phyloP scores from a whole-genome alignment of 2,329 filamentous ascomycete species.

The Penicillium sp. region DNA sequence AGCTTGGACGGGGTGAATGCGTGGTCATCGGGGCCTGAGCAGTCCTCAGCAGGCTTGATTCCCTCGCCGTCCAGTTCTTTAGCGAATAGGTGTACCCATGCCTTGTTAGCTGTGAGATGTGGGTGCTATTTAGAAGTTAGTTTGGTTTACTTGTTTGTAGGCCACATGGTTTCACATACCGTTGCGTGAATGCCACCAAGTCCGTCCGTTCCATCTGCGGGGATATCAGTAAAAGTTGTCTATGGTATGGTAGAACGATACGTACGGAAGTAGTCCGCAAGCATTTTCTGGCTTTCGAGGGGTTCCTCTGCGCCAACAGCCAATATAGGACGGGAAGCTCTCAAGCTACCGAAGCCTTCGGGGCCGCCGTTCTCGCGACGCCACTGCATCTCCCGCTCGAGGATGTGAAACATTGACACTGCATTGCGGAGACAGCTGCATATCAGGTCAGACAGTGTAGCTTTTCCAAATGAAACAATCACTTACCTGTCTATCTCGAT shows the following conservation, averaged over 20 bases:
- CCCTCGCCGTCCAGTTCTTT: slow-evolving; percentile 42
- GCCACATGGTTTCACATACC: slow-evolving; percentile 30
- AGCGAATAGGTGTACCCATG: slow-evolving; percentile 69
- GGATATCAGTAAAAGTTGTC: slow-evolving; percentile 1
- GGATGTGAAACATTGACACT: slow-evolving; percentile 84
- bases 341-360: slow-evolving; percentile 71
- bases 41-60: slow-evolving; percentile 46
- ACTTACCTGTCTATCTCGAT: slow-evolving; percentile 75
- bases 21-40: slow-evolving; percentile 37
- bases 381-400: slow-evolving; percentile 87
- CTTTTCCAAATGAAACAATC: not conserved
- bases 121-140: slow-evolving; percentile 54
- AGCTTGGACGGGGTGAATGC: slow-evolving; percentile 73
- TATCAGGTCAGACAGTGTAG: not conserved
- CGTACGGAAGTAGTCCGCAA: slow-evolving; percentile 85
- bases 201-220: slow-evolving; percentile 69
- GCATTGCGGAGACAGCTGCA: slow-evolving; percentile 79
- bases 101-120: slow-evolving; percentile 69
- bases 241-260: slow-evolving; percentile 6
- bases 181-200: slow-evolving; percentile 68
- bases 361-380: slow-evolving; percentile 65
- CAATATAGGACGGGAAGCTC: slow-evolving; percentile 72
- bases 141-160: not conserved
- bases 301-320: slow-evolving; percentile 85
- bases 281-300: slow-evolving; percentile 75